Percentiles rank a stretch among this genome's conserved stretches.
Conservation (phyloP, 2,329 filamentous ascomycete genomes). For the Rosellinia necatrix region DNA sequence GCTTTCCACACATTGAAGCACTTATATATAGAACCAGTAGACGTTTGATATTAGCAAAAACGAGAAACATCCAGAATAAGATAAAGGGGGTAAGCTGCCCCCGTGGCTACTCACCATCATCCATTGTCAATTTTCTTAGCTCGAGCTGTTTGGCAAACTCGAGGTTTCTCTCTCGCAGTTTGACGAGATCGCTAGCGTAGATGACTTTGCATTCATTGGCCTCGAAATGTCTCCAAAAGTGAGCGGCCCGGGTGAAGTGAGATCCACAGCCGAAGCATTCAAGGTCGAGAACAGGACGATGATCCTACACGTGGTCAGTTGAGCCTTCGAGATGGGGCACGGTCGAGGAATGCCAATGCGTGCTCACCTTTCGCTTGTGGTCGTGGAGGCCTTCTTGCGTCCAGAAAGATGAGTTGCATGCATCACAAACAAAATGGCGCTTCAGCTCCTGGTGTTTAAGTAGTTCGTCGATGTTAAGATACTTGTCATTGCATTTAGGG, state of each 20-base stretch:
- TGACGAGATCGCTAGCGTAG: slow-evolving; percentile 39
- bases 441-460: slow-evolving; percentile 21
- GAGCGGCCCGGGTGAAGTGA: slow-evolving; percentile 44
- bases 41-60: not conserved
- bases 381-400: slow-evolving; percentile 6
- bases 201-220: slow-evolving; percentile 46
- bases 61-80: too few relatives aligned
- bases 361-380: slow-evolving; percentile 30
- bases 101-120: slow-evolving; percentile 20
- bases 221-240: slow-evolving; percentile 54
- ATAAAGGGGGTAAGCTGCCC: too few relatives aligned
- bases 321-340: slow-evolving; percentile 14
- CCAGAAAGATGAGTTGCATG: slow-evolving; percentile 25
- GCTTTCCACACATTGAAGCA: not conserved
- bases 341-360: not conserved
- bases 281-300: slow-evolving; percentile 48
- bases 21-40: slow-evolving; percentile 5
- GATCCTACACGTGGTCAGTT: slow-evolving; percentile 38
- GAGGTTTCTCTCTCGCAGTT: slow-evolving; percentile 44
- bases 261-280: slow-evolving; percentile 52
- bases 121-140: not conserved
- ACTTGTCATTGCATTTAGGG: slow-evolving; percentile 22
- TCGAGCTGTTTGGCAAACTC: slow-evolving; percentile 40
- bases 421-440: slow-evolving; percentile 28
- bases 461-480: slow-evolving; percentile 14